Evolutionary conservation across 2,329 filamentous ascomycete species (phyloP).

Genomic region (Falciphora oryzae): DNA sequence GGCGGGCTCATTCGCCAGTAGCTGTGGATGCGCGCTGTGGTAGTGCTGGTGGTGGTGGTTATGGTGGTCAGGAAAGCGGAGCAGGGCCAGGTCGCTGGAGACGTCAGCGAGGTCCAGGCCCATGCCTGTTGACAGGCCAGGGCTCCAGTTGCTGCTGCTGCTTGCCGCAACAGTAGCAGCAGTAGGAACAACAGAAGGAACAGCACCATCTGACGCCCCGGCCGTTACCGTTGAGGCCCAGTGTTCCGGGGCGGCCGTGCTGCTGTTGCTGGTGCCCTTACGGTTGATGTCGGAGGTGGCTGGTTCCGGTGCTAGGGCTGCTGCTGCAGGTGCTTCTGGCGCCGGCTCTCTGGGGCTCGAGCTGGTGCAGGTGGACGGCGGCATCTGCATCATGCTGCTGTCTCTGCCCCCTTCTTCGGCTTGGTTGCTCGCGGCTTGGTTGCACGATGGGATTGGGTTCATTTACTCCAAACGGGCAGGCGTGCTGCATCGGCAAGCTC

Average conservation of each 20-base stretch:
- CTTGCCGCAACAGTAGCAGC: background rate
- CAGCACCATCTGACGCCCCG: background rate
- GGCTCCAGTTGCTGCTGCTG: too few relatives aligned
- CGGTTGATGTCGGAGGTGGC: background rate
- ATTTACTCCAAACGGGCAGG: background rate
- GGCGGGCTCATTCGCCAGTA: constrained; percentile 12
- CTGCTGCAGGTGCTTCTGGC: background rate
- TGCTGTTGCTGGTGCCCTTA: background rate
- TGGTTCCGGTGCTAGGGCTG: background rate
- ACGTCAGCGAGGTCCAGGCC: constrained; percentile 35
- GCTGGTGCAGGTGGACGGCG: background rate
- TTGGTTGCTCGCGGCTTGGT: background rate
- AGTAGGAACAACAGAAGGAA: background rate
- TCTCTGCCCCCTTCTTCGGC: background rate
- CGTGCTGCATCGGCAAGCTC: background rate
- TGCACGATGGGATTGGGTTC: background rate
- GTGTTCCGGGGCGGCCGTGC: background rate
- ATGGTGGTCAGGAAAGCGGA: constrained; percentile 25
- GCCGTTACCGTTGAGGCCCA: background rate
- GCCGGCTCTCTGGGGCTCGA: too few relatives aligned
- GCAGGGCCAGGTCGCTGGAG: constrained; percentile 33
- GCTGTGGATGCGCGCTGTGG: constrained; percentile 9
- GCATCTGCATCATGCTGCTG: background rate
- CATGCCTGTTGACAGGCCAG: constrained; percentile 12
- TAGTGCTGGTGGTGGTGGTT: constrained; percentile 14